A percentile compares a stretch with the other conserved stretches of the same genome.
Conservation (phyloP, 805 yeast species). For the Cyberlindnera mrakii region DNA sequence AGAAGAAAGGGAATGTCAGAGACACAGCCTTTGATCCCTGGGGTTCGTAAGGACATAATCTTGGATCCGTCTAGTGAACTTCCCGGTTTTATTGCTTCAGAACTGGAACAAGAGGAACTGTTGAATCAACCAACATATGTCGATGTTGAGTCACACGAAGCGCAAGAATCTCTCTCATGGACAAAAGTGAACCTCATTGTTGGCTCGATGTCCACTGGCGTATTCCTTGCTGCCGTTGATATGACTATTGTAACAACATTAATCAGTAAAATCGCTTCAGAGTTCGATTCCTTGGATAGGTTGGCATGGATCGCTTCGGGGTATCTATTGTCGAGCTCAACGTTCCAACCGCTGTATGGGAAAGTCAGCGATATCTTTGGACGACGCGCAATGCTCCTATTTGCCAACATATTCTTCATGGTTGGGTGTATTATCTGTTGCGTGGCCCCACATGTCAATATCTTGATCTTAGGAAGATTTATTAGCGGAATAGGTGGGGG, state of each 20-base stretch:
- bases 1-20: slow-evolving; percentile 7
- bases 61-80: slow-evolving; percentile 28
- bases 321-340: slow-evolving; percentile 60
- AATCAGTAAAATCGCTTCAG: slow-evolving; percentile 61
- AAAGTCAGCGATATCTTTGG: slow-evolving; percentile 71
- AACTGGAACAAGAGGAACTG: slow-evolving; percentile 26
- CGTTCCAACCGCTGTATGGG: slow-evolving; percentile 70
- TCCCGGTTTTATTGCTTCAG: slow-evolving; percentile 30
- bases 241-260: slow-evolving; percentile 64
- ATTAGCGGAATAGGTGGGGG: slow-evolving; percentile 90
- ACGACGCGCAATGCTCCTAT: slow-evolving; percentile 43
- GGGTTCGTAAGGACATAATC: slow-evolving; percentile 15
- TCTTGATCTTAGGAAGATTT: slow-evolving; percentile 51
- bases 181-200: slow-evolving; percentile 28
- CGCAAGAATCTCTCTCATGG: slow-evolving; percentile 4
- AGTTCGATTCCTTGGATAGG: slow-evolving; percentile 54
- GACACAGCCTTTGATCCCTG: slow-evolving; percentile 14
- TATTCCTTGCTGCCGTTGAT: slow-evolving; percentile 61
- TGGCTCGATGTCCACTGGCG: slow-evolving; percentile 37
- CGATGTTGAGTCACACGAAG: slow-evolving; percentile 5
- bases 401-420: slow-evolving; percentile 51
- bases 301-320: slow-evolving; percentile 73
- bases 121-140: slow-evolving; percentile 14
- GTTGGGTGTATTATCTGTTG: slow-evolving; percentile 55
- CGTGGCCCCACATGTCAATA: slow-evolving; percentile 37